Base-by-base conservation (phyloP, 1,284 basidiomycete genomes). In the Pholiota adiposa region DNA sequence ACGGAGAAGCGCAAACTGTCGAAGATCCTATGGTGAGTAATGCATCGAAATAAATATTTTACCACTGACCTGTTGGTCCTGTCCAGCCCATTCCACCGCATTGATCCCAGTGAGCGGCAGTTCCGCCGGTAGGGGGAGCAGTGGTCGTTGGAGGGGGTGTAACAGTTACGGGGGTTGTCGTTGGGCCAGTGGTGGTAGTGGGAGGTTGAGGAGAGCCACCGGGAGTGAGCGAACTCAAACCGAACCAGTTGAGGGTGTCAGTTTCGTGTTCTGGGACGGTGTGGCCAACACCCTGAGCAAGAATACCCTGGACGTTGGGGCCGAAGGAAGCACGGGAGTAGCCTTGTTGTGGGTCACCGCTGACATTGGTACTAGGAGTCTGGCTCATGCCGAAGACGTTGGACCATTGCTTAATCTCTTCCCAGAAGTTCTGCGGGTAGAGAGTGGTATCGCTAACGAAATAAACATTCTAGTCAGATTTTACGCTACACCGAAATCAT, bases 341-440 rank as follows among this genome's bases (percentile, higher is more conserved):
- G 14, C 77, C 77, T 19, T 74, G 67, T 4, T 75, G 67, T 16
- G 77, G 77, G 49, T 72, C 69, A 65, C 78, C 77, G 55, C 69
- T 72, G 34, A 72, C 66, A 60, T 75, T 79, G 48, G 76, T 68
- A 38, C 70, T 68, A 1, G 83, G 75, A 2, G 77, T 80, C 40
- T 67, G 61, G 63, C 73, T 73, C 61, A 77, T 74, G 21, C 76
- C 76, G 62, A 83, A 80, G 54, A 83, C 72, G 58, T 78, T 79
- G 11, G 79, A 79, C 80, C 80, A 82, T 60, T 82, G 75, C 65
- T 80, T 79, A 68, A 81, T 72, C 59, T 77, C 81, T 69, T 85
- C 81, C 53, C 67, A 72, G 72, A 82, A 83, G 74, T 85, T 85
- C 51, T 77, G 74, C 8, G 76, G 77, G 71, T 78, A 79, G 41